Conservation (phyloP, 1,284 basidiomycete genomes). For the Cryptococcus sp. region DNA sequence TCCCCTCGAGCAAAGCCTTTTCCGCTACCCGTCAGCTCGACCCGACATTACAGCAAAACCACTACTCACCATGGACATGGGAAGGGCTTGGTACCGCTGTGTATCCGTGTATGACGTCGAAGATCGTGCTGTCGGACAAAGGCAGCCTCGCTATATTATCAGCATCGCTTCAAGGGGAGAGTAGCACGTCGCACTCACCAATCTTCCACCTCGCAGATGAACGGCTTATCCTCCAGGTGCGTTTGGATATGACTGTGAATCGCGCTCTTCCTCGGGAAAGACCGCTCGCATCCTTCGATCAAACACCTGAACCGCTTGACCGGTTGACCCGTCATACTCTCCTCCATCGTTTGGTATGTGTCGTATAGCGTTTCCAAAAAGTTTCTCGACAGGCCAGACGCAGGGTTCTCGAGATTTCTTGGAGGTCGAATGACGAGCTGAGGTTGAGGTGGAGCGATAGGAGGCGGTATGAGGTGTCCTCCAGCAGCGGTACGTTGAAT, state of each 20-base stretch:
- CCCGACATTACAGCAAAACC: not conserved
- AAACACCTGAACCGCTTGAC: constrained; percentile 46
- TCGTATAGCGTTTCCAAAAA: constrained; percentile 31
- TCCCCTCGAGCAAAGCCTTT: constrained; percentile 50
- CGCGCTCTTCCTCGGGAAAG: constrained; percentile 49
- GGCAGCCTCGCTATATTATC: constrained; percentile 21
- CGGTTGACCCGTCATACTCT: constrained; percentile 16
- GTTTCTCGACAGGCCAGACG: constrained; percentile 16
- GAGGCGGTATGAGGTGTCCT: not conserved
- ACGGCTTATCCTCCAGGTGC: constrained; percentile 52
- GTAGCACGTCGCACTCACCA: constrained; percentile 32
- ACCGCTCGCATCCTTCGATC: constrained; percentile 46
- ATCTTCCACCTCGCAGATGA: constrained; percentile 42
- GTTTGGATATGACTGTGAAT: constrained; percentile 50
- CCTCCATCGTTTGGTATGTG: constrained; percentile 28
- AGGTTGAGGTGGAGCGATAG: constrained; percentile 8
- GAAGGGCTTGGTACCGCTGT: constrained; percentile 48
- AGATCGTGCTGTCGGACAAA: constrained; percentile 51
- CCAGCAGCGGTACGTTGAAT: constrained; percentile 10
- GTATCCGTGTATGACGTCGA: constrained; percentile 48
- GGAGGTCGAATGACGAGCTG: constrained; percentile 20
- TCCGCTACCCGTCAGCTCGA: constrained; percentile 32
- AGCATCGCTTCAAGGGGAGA: not conserved
- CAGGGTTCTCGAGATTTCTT: not conserved
- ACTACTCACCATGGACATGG: constrained; percentile 47